Evolutionary conservation across 768 basidiomycete species (phyloP).

Genomic region (Coprinopsis marcescibilis): DNA sequence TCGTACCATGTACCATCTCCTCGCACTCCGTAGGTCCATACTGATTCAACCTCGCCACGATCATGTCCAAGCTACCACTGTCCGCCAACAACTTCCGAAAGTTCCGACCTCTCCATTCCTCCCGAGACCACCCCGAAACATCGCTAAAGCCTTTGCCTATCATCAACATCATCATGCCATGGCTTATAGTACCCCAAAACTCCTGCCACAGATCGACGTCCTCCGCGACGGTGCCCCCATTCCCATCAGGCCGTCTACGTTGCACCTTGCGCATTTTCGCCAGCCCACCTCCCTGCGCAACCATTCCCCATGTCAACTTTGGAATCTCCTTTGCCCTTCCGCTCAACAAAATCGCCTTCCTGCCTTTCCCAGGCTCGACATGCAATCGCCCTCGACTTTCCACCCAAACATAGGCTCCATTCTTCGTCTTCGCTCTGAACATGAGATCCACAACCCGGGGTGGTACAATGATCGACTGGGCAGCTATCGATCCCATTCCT

Average conservation of each 20-base stretch:
- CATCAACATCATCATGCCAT: constrained; percentile 24
- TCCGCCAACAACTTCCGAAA: constrained; percentile 33
- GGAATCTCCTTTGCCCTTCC: constrained; percentile 72
- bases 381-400: constrained; percentile 87
- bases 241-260: constrained; percentile 1
- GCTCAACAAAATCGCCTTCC: constrained; percentile 90
- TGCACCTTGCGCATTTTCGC: constrained; percentile 15
- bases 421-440: constrained; percentile 74
- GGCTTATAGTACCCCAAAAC: constrained; percentile 55
- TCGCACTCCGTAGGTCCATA: not conserved
- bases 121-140: constrained; percentile 58
- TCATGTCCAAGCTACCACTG: constrained; percentile 16
- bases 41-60: constrained; percentile 20
- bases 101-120: constrained; percentile 47
- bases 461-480: not conserved
- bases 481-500: not conserved
- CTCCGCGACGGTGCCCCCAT: constrained; percentile 9
- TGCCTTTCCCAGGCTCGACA: constrained; percentile 88
- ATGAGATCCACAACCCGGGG: constrained; percentile 75
- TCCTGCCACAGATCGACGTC: constrained; percentile 20
- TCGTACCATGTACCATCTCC: not conserved
- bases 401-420: constrained; percentile 74
- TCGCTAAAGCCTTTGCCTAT: constrained; percentile 48
- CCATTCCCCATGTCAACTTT: constrained; percentile 50
- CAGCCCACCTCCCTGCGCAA: constrained; percentile 48